Base-by-base conservation (phyloP, 2,329 filamentous ascomycete species). In the Plectosphaerella cucumerina region DNA sequence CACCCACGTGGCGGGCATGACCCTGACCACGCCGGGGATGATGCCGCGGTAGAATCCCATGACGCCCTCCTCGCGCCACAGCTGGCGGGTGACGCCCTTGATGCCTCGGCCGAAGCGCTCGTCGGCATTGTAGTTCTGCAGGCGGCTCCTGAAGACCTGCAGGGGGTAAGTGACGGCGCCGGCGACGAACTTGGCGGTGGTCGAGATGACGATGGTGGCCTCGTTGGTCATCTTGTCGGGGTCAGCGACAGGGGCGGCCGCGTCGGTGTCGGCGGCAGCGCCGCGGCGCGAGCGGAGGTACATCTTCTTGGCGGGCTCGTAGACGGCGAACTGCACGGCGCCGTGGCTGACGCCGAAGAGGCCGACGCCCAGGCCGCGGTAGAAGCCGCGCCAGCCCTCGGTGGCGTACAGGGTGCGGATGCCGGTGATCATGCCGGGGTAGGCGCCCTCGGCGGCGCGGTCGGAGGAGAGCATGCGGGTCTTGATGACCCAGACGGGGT, bases 401-500 rank as follows among this genome's bases (percentile, higher is more conserved):
- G 77, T 78, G 17, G 69, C 70, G 61, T 85, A 80, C 18, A 99
- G 82, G 43, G 83, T 78, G 35, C 67, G 68, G 2, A 85, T 80
- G 23, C 94, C 94, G 46, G 85, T 78, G 57, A 77, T 72, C 75
- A 97, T 89, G 57, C 82, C 86, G 15, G 82, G 78, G 69, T 99
- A 99, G 1, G 93, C 94, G 14, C 90, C 90, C 2, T 78, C 81
- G 6, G 84, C 78, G 50, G 81, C 76, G 47, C 82, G 81, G 58
- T 94, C 89, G 4, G 89, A 92, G 26, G 91, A 90, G 21, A 97
- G 77, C 91, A 99, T 97, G 56, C 94, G 87, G 9, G 93, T 97
- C 75, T 97, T 97, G 67, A 99, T 84, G 3, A 99, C 94, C 94
- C 94, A 99, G 60, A 99, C 86, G 3, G 94, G 94, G 66, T 97